Base-by-base conservation (phyloP, 2,329 filamentous ascomycete genomes). In the Fusarium nygamai region DNA sequence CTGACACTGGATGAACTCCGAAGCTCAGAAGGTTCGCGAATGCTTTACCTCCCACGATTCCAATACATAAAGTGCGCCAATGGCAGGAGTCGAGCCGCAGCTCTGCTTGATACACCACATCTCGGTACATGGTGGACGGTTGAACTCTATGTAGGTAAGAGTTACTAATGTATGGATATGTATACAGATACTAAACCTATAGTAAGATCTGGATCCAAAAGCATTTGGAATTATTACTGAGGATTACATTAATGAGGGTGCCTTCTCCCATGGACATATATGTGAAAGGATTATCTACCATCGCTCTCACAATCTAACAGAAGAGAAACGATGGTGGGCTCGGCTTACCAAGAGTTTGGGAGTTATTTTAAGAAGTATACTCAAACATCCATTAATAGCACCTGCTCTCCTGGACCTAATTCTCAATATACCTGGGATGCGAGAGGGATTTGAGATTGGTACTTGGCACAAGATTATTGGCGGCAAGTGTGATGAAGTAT, bases 61-160 rank as follows among this genome's bases (percentile, higher is more conserved):
- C 16, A 58, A 44, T 46, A 61, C 24, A 60, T 61, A 43, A 38
- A 56, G 44, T 65, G 50, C 27, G 44, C 51, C 14, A 47, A 62
- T 8, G 58, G 64, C 8, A 47, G 59, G 47, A 67, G 58, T 27
- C 58, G 43, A 39, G 64, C 39, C 10, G 39, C 39, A 43, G 58
- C 64, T n/a, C 19, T 67, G 16, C 43, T 57, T 38, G 58, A 67
- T 38, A 53, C 29, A 34, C 41, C 29, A 24, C 16, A 36, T 22
- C 58, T 62, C 24, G 50, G 44, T 50, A 39, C 24, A 43, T 67
- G 43, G 64, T 67, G 43, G 58, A 62, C 64, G 43, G 31, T 67
- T 36, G 29, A 67, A 17, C 64, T 67, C 4, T 67, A 50, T 17
- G 36, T 46, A 14, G 51, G 51, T 67, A 38, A 58, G 64, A 57